Conservation (phyloP, 176 grass and related monocot species). For the Phyllostachys edulis region DNA sequence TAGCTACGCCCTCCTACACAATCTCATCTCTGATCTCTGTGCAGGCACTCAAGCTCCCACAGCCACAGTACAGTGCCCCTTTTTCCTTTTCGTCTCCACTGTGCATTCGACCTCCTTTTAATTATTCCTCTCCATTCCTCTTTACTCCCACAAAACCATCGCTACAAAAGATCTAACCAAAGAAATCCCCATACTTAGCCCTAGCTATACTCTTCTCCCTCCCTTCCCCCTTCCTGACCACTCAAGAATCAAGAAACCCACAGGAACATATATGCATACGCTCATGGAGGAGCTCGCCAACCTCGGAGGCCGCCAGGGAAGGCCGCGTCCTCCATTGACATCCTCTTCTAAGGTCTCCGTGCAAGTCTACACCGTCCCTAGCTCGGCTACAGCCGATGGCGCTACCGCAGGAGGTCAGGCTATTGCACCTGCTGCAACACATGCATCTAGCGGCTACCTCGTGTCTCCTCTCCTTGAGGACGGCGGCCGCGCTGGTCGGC, state of each 20-base stretch:
- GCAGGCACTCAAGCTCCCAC: neutral
- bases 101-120: neutral
- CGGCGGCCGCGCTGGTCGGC: constrained; percentile 20
- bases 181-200: constrained; percentile 18
- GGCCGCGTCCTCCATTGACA: neutral
- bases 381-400: neutral
- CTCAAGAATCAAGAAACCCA: neutral
- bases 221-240: neutral
- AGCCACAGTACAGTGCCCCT: neutral
- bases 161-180: neutral
- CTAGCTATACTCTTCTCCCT: neutral
- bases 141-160: neutral
- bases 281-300: constrained; percentile 43
- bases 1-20: neutral
- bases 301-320: neutral
- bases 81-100: neutral
- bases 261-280: neutral
- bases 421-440: neutral
- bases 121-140: neutral
- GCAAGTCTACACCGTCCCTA: constrained; percentile 28
- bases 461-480: neutral
- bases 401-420: neutral
- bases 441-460: neutral
- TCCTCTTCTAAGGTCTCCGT: neutral
- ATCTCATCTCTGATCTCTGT: constrained; percentile 14